Conservation (phyloP, 306 rosid genomes). For the Cercis canadensis region DNA sequence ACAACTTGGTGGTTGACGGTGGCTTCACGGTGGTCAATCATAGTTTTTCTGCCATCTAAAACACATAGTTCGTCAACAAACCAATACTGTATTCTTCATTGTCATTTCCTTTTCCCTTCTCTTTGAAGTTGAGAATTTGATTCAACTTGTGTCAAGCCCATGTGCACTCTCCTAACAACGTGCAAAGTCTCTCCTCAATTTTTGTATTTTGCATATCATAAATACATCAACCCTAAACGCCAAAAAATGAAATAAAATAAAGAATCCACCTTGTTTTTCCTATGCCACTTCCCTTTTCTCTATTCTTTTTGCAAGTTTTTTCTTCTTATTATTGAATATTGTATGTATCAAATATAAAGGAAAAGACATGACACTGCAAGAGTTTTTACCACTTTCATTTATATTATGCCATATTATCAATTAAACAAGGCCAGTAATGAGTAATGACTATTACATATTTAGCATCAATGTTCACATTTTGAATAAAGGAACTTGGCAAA, state of each 20-base stretch:
- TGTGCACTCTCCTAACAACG: conserved; percentile 49
- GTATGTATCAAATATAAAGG: too few relatives aligned
- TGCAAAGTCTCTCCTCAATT: conserved; percentile 20
- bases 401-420: conserved; percentile 11
- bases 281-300: not conserved
- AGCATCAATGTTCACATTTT: not conserved
- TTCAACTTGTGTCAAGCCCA: conserved; percentile 37
- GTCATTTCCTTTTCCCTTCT: conserved; percentile 7
- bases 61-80: not conserved
- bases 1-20: conserved; percentile 81
- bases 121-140: not conserved
- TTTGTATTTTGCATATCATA: conserved; percentile 29
- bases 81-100: not conserved
- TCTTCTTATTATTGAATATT: too few relatives aligned
- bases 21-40: conserved; percentile 70
- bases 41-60: conserved; percentile 21
- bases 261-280: not conserved
- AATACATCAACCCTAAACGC: conserved; percentile 27
- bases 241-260: too few relatives aligned
- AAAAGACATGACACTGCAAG: not conserved
- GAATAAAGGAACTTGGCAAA: not conserved
- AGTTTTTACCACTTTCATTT: conserved; percentile 15
- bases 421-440: not conserved
- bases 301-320: not conserved
- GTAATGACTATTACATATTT: not conserved